Conservation (phyloP, 192 early-diverging fungal genomes). For the Backusella sp. region DNA sequence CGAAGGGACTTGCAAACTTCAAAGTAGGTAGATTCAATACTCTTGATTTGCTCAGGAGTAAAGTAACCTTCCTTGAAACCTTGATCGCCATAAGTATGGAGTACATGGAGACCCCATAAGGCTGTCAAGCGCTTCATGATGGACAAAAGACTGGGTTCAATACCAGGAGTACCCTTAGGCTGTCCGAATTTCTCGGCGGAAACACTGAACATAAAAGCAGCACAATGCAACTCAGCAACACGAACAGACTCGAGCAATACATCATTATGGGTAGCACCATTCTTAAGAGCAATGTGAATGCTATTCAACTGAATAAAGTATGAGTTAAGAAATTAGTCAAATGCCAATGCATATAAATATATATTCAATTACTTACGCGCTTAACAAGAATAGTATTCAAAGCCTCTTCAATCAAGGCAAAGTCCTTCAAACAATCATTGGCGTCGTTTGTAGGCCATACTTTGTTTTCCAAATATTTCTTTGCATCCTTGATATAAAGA, state of each 20-base stretch:
- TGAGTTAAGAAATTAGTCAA: background rate
- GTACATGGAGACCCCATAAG: constrained; percentile 45
- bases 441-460: constrained; percentile 17
- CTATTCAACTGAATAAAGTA: constrained; percentile 17
- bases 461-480: constrained; percentile 1
- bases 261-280: constrained; percentile 24
- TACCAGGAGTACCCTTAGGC: background rate
- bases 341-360: background rate
- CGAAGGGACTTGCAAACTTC: constrained; percentile 33
- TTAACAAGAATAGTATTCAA: constrained; percentile 25
- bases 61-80: constrained; percentile 54
- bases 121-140: constrained; percentile 43
- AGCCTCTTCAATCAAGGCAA: constrained; percentile 18
- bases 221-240: constrained; percentile 38
- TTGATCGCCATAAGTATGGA: constrained; percentile 42
- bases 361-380: background rate
- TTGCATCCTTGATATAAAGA: constrained; percentile 15
- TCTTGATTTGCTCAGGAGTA: constrained; percentile 40
- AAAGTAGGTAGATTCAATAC: constrained; percentile 35
- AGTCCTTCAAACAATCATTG: constrained; percentile 5
- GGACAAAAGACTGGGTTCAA: constrained; percentile 24
- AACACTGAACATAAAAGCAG: constrained; percentile 20
- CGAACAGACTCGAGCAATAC: constrained; percentile 29
- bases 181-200: constrained; percentile 15
- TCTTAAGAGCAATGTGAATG: constrained; percentile 15